phyloP scores from a whole-genome alignment of 108 stramenopile species.

The Skeletonema grethae region DNA sequence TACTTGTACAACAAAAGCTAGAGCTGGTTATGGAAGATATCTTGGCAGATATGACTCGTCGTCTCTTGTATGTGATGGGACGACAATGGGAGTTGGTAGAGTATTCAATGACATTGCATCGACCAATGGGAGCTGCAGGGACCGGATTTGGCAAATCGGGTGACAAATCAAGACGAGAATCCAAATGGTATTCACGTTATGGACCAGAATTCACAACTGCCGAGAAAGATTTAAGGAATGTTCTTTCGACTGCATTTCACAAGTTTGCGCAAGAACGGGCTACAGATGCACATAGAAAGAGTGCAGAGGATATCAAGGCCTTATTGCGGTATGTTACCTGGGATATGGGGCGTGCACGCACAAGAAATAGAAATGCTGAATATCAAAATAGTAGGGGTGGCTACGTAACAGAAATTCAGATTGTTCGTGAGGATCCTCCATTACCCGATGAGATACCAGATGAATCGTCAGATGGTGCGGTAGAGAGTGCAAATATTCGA shows the following conservation, averaged over 20 bases:
- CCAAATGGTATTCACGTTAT: conserved; percentile 5
- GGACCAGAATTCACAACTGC: conserved; percentile 13
- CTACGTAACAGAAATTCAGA: conserved; percentile 26
- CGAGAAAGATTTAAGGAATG: conserved; percentile 16
- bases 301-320: conserved; percentile 25
- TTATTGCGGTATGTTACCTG: conserved; percentile 31
- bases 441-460: background rate
- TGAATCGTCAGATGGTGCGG: background rate
- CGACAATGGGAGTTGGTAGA: conserved; percentile 37
- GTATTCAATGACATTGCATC: conserved; percentile 25
- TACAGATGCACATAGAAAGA: conserved; percentile 9
- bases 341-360: conserved; percentile 34
- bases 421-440: conserved; percentile 8
- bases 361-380: conserved; percentile 1
- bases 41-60: conserved; percentile 29
- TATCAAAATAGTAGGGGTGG: conserved; percentile 12
- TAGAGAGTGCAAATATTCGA: background rate
- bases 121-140: conserved; percentile 24
- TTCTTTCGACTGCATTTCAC: conserved; percentile 13
- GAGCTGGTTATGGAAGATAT: conserved; percentile 38
- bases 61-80: conserved; percentile 24
- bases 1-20: conserved; percentile 26
- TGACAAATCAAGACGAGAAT: conserved; percentile 11
- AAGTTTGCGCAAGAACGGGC: conserved; percentile 27
- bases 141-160: conserved; percentile 13